Percentiles rank a stretch among this genome's conserved stretches.
phyloP scores from a whole-genome alignment of 2,329 filamentous ascomycete species.

The Monascus ruber region DNA sequence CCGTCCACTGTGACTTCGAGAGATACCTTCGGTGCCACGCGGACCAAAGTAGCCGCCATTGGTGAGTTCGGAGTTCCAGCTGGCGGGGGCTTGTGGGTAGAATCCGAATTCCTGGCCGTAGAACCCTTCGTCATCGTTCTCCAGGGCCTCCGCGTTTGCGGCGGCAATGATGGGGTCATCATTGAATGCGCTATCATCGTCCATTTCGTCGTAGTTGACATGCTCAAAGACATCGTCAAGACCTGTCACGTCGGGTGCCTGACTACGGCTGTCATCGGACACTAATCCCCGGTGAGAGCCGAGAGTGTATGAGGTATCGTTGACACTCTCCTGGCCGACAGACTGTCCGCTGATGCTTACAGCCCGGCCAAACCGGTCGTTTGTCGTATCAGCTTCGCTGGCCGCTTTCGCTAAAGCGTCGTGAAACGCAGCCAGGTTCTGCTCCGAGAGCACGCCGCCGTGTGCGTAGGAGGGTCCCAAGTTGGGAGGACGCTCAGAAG shows the following conservation, averaged over 20 bases:
- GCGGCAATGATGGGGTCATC: constrained; percentile 90
- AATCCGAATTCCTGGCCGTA: constrained; percentile 97
- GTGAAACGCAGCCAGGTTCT: constrained; percentile 62
- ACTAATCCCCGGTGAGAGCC: constrained; percentile 35
- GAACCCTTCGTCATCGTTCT: constrained; percentile 84
- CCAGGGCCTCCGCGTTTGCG: constrained; percentile 85
- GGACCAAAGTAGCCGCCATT: constrained; percentile 86
- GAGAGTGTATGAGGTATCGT: constrained; percentile 23
- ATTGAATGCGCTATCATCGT: constrained; percentile 56
- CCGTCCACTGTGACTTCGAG: constrained; percentile 60
- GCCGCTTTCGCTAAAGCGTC: constrained; percentile 74
- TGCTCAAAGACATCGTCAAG: constrained; percentile 35
- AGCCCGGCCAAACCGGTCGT: constrained; percentile 61
- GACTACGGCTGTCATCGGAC: constrained; percentile 40
- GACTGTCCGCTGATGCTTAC: constrained; percentile 37
- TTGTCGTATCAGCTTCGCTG: constrained; percentile 56
- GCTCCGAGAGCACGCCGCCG: constrained; percentile 37
- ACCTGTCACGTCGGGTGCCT: constrained; percentile 28
- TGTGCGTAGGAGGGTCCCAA: constrained; percentile 24
- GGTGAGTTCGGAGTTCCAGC: constrained; percentile 47
- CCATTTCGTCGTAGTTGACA: constrained; percentile 49
- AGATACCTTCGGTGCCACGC: constrained; percentile 50
- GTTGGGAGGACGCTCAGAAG: constrained; percentile 16
- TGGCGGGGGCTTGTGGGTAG: constrained; percentile 53
- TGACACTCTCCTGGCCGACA: constrained; percentile 22